Evolutionary conservation across 2,329 filamentous ascomycete genomes (phyloP).

Genomic region (Dryadomyces sulphureus): DNA sequence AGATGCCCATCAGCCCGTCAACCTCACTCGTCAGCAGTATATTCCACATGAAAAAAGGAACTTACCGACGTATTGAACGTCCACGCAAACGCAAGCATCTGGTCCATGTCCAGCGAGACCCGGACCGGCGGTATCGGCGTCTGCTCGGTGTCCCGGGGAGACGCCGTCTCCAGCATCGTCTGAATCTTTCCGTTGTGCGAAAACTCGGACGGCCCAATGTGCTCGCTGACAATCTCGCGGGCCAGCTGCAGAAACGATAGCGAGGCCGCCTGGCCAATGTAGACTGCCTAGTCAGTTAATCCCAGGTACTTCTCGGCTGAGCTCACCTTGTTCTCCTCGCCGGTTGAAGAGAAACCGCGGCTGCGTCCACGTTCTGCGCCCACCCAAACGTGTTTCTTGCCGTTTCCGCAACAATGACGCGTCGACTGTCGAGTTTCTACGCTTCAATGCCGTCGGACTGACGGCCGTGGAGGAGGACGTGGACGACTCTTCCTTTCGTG

Average conservation of each 20-base stretch:
- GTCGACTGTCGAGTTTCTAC: background rate
- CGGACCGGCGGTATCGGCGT: background rate
- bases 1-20: slow-evolving; percentile 5
- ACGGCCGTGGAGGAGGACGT: background rate
- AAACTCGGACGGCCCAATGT: slow-evolving; percentile 9
- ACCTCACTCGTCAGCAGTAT: background rate
- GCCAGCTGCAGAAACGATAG: slow-evolving; percentile 9
- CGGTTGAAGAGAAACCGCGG: slow-evolving; percentile 3
- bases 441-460: background rate
- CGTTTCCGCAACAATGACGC: background rate
- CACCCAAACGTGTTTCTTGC: too few relatives aligned
- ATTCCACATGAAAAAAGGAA: too few relatives aligned
- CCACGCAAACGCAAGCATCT: slow-evolving; percentile 2
- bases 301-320: too few relatives aligned
- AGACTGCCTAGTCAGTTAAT: slow-evolving; percentile 1
- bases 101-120: background rate
- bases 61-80: background rate
- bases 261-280: slow-evolving; percentile 8
- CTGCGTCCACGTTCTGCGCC: background rate
- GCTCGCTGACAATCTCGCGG: slow-evolving; percentile 5
- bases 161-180: slow-evolving; percentile 11
- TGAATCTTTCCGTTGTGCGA: slow-evolving; percentile 4
- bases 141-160: background rate
- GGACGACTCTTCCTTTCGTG: background rate
- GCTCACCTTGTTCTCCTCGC: slow-evolving; percentile 2